Percentiles rank a stretch among this genome's conserved stretches.
These are phyloP conservation scores for Murraya paniculata DNA, from an alignment of 345 rosid species.

Conservation along the genomic window DNA sequence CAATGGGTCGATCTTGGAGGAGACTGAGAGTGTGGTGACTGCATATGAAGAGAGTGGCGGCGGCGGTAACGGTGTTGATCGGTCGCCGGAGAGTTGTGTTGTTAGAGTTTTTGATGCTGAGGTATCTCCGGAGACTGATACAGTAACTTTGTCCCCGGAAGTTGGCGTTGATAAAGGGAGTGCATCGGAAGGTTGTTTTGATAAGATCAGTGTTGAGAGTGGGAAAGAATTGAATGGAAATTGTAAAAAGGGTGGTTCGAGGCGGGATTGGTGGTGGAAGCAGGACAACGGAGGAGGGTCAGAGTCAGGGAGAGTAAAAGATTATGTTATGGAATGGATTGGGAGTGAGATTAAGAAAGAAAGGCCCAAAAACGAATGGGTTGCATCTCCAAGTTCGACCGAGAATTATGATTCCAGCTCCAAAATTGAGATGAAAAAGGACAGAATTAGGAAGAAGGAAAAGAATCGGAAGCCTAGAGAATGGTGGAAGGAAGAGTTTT, in stretches of 20 bases:
- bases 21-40: conserved; percentile 56
- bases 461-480: conserved; percentile 68
- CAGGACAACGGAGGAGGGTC: conserved; percentile 59
- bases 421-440: conserved; percentile 42
- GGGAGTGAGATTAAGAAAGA: conserved; percentile 76
- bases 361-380: conserved; percentile 49
- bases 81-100: conserved; percentile 53
- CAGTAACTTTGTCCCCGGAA: conserved; percentile 34
- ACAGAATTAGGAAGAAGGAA: conserved; percentile 37
- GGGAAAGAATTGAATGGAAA: conserved; percentile 33
- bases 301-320: conserved; percentile 70
- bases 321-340: conserved; percentile 82
- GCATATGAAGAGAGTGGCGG: conserved; percentile 44
- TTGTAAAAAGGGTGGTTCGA: conserved; percentile 38
- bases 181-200: conserved; percentile 43
- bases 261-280: conserved; percentile 80
- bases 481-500: conserved; percentile 90
- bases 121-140: conserved; percentile 34
- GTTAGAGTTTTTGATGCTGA: conserved; percentile 42
- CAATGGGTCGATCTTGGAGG: conserved; percentile 74
- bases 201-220: conserved; percentile 42
- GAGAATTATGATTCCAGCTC: conserved; percentile 29
- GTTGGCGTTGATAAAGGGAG: conserved; percentile 42
- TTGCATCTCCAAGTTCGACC: conserved; percentile 30
- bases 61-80: conserved; percentile 26